Base-by-base conservation (phyloP, 257 asterid species). In the Osmanthus fragrans region DNA sequence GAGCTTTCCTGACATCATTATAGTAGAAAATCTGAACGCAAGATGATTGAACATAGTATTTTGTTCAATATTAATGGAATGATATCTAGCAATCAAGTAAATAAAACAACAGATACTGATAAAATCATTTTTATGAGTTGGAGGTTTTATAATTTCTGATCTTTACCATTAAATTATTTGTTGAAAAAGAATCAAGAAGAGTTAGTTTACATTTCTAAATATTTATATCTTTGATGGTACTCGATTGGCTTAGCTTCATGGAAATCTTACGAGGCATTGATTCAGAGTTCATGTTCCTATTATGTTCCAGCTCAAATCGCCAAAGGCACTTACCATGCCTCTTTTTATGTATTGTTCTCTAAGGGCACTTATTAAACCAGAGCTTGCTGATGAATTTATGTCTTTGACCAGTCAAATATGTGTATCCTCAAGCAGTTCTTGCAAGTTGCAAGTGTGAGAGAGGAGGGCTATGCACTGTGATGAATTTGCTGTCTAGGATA, bases 1-100 rank as follows among this genome's bases (percentile, higher is more conserved):
- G 74, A 58, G 39, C 29, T 76, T 42, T 79, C 19, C 72, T 30
- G 54, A 76, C 34, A 58, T 21, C 19, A 56, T 49, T 71, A 65
- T 23, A 51, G n/a, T 33, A 2, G 33, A 74, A 42, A 77, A 12
- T 58, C 25, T 54, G 64, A 54, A 54, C 3, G 4, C 64, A n/a
- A 54, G 64, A 54, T 54, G 34, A 63, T 23, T 25, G 33, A 63
- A 63, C 33, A 25, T 25, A 11, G 19, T 63, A 10, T 10, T 19
- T 56, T 58, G 66, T 58, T 58, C 30, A 0, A 58, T 19, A 58
- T 58, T 58, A n/a, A 21, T 58, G 30, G 30, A 58, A 63, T 63
- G 5, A 34, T 63, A 54, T 63, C 34, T 63, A 63, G 69, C 4
- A 63, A 10, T 63, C 34, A 27, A 11, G 25, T 63, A 25, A 63